phyloP scores from a whole-genome alignment of 2,329 filamentous ascomycete species.

The Trichoderma koningii region DNA sequence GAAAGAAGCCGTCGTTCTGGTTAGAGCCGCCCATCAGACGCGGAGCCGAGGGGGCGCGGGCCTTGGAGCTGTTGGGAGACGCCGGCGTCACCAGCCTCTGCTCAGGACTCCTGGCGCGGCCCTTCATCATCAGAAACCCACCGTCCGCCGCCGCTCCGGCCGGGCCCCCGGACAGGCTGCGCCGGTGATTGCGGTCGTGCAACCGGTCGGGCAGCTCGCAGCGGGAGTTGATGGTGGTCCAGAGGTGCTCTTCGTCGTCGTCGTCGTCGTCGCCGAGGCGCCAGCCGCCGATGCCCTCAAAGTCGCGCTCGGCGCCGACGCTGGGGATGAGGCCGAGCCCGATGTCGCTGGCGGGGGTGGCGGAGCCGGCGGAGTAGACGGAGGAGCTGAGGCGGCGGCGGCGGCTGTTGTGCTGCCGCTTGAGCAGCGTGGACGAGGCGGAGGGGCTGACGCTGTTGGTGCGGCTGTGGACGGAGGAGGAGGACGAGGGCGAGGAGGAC shows the following conservation, averaged over 20 bases:
- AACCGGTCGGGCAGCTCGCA: constrained; percentile 52
- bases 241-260: constrained; percentile 45
- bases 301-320: constrained; percentile 57
- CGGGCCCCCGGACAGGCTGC: constrained; percentile 46
- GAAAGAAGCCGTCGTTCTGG: constrained; percentile 48
- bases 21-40: constrained; percentile 37
- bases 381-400: constrained; percentile 42
- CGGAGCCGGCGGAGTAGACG: constrained; percentile 39
- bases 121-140: constrained; percentile 49
- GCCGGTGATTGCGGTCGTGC: constrained; percentile 45
- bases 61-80: constrained; percentile 52
- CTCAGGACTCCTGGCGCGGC: constrained; percentile 42
- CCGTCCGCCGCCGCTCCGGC: constrained; percentile 45
- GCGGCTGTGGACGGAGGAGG: constrained; percentile 30
- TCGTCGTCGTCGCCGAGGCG: constrained; percentile 44
- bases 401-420: constrained; percentile 32
- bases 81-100: constrained; percentile 26
- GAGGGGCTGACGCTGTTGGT: constrained; percentile 29
- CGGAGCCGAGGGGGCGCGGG: constrained; percentile 50
- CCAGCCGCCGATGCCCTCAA: constrained; percentile 63
- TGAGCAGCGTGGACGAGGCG: constrained; percentile 25
- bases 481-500: constrained; percentile 28
- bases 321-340: constrained; percentile 49
- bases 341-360: constrained; percentile 41
- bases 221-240: constrained; percentile 56